A percentile compares a stretch with the other conserved stretches of the same genome.
Conservation (phyloP, 352 stramenopile species). For the Phytophthora europaea region DNA sequence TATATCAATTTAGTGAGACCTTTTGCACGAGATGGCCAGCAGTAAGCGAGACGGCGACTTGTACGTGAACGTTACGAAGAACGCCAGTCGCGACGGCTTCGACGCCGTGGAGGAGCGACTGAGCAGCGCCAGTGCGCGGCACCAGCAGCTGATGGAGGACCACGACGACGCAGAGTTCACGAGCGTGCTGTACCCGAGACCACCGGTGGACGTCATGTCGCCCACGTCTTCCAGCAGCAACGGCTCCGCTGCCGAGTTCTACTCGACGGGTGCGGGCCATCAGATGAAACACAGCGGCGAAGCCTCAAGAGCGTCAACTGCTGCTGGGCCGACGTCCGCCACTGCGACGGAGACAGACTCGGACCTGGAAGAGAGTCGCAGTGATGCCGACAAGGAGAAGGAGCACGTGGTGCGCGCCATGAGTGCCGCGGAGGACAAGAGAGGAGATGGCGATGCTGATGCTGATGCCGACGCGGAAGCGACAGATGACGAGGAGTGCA, state of each 20-base stretch:
- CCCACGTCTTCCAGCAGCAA: constrained; percentile 73
- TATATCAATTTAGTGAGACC: constrained; percentile 30
- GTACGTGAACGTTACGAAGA: constrained; percentile 47
- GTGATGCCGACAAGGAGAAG: constrained; percentile 37
- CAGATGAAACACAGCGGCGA: constrained; percentile 12
- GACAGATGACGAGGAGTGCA: constrained; percentile 40
- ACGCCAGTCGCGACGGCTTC: constrained; percentile 32
- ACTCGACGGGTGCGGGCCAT: constrained; percentile 1
- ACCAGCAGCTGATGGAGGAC: background rate
- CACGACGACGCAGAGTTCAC: constrained; percentile 43
- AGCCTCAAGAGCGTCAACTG: background rate
- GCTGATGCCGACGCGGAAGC: constrained; percentile 12
- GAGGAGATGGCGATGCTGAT: background rate
- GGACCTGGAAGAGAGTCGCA: constrained; percentile 33
- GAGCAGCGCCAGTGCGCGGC: constrained; percentile 15
- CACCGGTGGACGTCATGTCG: constrained; percentile 46
- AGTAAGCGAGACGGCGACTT: constrained; percentile 39
- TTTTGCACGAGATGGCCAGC: constrained; percentile 24
- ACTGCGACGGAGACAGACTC: constrained; percentile 47
- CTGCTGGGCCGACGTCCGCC: constrained; percentile 30
- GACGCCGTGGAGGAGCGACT: constrained; percentile 29
- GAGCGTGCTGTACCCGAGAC: constrained; percentile 38
- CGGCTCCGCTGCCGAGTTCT: constrained; percentile 47
- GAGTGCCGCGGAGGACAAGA: constrained; percentile 29
- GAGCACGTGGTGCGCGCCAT: constrained; percentile 5